Evolutionary conservation across 1,284 basidiomycete genomes (phyloP).

Genomic region (Marasmius fiardii): DNA sequence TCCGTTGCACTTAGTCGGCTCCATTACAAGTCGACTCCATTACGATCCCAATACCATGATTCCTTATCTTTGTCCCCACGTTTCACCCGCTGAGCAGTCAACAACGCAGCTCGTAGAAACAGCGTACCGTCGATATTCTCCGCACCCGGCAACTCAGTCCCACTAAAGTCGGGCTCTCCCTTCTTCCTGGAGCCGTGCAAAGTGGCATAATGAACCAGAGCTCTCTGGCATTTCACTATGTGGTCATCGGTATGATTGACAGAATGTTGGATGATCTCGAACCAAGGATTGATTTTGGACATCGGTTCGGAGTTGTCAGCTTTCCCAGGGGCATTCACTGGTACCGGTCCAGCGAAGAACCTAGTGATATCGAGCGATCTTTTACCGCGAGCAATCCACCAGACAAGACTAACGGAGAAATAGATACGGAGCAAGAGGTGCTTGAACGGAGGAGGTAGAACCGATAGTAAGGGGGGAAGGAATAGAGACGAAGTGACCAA

Average conservation of each 20-base stretch:
- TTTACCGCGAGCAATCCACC: slow-evolving; percentile 36
- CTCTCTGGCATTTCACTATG: slow-evolving; percentile 52
- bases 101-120: slow-evolving; percentile 47
- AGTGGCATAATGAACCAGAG: slow-evolving; percentile 45
- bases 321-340: slow-evolving; percentile 25
- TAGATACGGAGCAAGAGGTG: slow-evolving; percentile 34
- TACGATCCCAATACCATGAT: not conserved
- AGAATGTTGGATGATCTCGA: slow-evolving; percentile 41
- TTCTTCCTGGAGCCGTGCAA: slow-evolving; percentile 38
- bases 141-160: slow-evolving; percentile 37
- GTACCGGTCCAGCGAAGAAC: slow-evolving; percentile 32
- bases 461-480: slow-evolving; percentile 30
- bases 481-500: slow-evolving; percentile 44
- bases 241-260: slow-evolving; percentile 57
- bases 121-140: slow-evolving; percentile 53
- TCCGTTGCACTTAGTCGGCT: no score
- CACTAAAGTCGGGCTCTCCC: slow-evolving; percentile 29
- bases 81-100: slow-evolving; percentile 25
- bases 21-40: not conserved
- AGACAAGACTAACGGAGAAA: slow-evolving; percentile 28
- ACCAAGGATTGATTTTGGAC: slow-evolving; percentile 51
- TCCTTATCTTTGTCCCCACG: not conserved
- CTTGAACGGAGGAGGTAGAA: slow-evolving; percentile 29
- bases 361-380: slow-evolving; percentile 31
- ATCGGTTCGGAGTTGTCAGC: slow-evolving; percentile 16